Evolutionary conservation across 257 asterid genomes (phyloP).

Genomic region (Gentiana dahurica): DNA sequence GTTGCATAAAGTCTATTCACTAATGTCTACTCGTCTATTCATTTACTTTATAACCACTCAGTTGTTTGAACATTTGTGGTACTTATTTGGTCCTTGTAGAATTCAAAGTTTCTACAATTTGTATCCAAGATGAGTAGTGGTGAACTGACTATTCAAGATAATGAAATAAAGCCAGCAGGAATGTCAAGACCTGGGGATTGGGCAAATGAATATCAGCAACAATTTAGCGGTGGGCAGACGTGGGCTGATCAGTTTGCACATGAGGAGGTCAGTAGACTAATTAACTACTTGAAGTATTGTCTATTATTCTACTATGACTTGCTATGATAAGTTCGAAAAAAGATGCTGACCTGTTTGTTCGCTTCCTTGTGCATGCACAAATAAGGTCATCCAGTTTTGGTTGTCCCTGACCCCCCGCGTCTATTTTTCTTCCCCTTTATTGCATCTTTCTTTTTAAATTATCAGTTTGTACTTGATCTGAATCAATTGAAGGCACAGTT

Average conservation of each 20-base stretch:
- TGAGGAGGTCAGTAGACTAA: conserved; percentile 56
- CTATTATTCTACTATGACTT: no score
- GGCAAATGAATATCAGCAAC: conserved; percentile 86
- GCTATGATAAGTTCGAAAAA: no score
- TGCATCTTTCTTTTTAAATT: background rate
- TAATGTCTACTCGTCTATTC: background rate
- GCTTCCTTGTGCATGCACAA: no score
- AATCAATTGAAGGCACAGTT: no score
- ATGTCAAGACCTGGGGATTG: conserved; percentile 71
- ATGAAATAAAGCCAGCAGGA: conserved; percentile 72
- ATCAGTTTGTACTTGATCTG: no score
- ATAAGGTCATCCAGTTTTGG: background rate
- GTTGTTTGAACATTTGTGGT: background rate
- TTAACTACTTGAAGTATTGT: background rate
- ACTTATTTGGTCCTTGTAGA: conserved; percentile 33
- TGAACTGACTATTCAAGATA: conserved; percentile 82
- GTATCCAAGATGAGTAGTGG: conserved; percentile 99
- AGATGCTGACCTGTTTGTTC: no score
- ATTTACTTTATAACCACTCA: background rate
- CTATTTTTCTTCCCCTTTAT: background rate
- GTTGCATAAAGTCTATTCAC: background rate
- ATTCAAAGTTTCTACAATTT: conserved; percentile 91
- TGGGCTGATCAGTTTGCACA: conserved; percentile 88
- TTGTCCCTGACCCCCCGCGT: no score
- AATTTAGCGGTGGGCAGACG: conserved; percentile 64